Conservation (phyloP, 1,284 basidiomycete genomes). For the Ceratobasidium sp. region DNA sequence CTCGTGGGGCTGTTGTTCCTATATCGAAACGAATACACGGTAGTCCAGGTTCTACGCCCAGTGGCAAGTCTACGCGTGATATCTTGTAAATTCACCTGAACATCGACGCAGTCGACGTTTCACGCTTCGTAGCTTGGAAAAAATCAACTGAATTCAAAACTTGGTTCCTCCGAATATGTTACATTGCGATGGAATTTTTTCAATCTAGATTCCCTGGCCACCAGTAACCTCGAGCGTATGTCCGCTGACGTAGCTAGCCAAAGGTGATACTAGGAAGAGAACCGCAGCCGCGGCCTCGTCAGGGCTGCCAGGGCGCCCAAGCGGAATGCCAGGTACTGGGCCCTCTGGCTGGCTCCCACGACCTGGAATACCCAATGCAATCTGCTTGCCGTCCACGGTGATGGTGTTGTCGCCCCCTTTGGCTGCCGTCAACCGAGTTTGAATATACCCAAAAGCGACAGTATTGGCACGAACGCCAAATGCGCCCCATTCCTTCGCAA, state of each 20-base stretch:
- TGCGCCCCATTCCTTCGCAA: constrained; percentile 85
- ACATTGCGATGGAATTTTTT: background rate
- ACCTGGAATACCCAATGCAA: constrained; percentile 78
- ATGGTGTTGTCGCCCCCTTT: constrained; percentile 80
- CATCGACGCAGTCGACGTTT: too few relatives aligned
- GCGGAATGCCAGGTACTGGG: constrained; percentile 66
- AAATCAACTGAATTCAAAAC: too few relatives aligned
- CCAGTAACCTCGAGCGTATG: constrained; percentile 85
- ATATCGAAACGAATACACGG: too few relatives aligned
- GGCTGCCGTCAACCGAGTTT: constrained; percentile 72
- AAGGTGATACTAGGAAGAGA: constrained; percentile 75
- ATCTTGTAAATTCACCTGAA: too few relatives aligned
- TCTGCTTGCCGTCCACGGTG: constrained; percentile 82
- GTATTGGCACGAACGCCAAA: constrained; percentile 85
- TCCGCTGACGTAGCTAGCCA: constrained; percentile 80
- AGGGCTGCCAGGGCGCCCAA: constrained; percentile 72
- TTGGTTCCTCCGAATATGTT: background rate
- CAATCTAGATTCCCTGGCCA: constrained; percentile 67
- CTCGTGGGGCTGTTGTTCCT: too few relatives aligned
- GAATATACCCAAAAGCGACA: constrained; percentile 77
- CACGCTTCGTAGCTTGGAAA: too few relatives aligned
- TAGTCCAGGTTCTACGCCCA: too few relatives aligned
- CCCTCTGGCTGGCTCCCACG: constrained; percentile 53
- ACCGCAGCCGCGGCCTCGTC: constrained; percentile 79
- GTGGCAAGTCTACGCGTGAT: too few relatives aligned